Evolutionary conservation across 192 early-diverging fungal species (phyloP).

Genomic region (Coemansia sp.): DNA sequence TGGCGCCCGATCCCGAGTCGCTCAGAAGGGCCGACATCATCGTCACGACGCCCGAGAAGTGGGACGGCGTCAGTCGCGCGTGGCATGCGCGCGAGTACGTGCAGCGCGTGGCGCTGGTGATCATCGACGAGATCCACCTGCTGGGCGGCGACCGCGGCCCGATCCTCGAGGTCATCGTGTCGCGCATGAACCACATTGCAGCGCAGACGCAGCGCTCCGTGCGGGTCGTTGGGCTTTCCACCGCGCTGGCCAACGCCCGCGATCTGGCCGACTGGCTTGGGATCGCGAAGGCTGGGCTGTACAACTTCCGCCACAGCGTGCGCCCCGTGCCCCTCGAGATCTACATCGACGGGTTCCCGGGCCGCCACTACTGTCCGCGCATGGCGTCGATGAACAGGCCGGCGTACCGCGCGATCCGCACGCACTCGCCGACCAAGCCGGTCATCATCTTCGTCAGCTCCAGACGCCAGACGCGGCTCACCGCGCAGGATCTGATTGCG

Average conservation of each 20-base stretch:
- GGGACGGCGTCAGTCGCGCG: constrained; percentile 94
- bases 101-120: constrained; percentile 80
- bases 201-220: constrained; percentile 72
- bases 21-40: constrained; percentile 92
- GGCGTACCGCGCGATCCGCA: constrained; percentile 89
- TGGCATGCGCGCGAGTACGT: constrained; percentile 93
- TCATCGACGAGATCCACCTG: constrained; percentile 99
- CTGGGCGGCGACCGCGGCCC: constrained; percentile 96
- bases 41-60: constrained; percentile 97
- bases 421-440: constrained; percentile 90
- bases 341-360: constrained; percentile 95
- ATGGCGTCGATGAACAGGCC: constrained; percentile 99
- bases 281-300: constrained; percentile 82
- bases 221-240: constrained; percentile 93
- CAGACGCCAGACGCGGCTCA: constrained; percentile 92
- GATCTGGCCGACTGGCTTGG: constrained; percentile 97
- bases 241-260: constrained; percentile 93
- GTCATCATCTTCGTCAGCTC: constrained; percentile 99
- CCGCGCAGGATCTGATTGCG: constrained; percentile 94
- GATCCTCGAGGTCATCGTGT: constrained; percentile 96
- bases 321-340: constrained; percentile 97
- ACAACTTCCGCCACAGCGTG: constrained; percentile 96
- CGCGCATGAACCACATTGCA: constrained; percentile 96
- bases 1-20: constrained; percentile 86
- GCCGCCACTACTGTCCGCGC: constrained; percentile 95